Evolutionary conservation across 129 eudicot species (phyloP).

Genomic region (Dittrichia graveolens): DNA sequence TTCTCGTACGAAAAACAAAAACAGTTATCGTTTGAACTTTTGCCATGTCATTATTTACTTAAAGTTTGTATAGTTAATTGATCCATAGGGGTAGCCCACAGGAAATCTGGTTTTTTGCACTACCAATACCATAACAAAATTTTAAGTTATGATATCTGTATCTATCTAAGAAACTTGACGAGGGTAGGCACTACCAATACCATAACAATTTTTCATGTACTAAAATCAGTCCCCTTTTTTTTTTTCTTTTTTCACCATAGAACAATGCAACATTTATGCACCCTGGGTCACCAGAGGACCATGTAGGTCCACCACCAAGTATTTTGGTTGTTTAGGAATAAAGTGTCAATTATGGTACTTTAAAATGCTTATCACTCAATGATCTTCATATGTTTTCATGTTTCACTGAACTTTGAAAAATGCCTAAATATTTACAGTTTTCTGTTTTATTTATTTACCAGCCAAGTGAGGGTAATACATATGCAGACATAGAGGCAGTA

Average conservation of each 20-base stretch:
- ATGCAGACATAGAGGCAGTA: slow-evolving; percentile 97
- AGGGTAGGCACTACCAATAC: not conserved
- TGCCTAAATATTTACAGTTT: not conserved
- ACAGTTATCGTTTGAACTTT: no score
- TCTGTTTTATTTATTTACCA: slow-evolving; percentile 29
- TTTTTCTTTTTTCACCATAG: not conserved
- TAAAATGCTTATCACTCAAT: not conserved
- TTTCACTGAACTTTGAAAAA: no score
- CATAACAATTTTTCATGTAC: no score
- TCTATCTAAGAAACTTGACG: not conserved
- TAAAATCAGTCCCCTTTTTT: no score
- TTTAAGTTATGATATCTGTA: no score
- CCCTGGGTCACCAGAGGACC: not conserved
- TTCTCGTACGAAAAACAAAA: no score
- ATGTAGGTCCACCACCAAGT: not conserved
- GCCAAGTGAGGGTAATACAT: slow-evolving; percentile 94
- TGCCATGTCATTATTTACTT: not conserved
- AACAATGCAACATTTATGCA: not conserved
- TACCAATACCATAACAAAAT: no score
- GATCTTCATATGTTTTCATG: no score
- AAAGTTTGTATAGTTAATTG: slow-evolving; percentile 9
- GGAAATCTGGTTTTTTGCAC: not conserved
- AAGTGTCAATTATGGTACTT: not conserved
- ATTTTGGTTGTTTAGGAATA: not conserved
- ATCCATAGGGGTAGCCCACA: not conserved